phyloP scores from a whole-genome alignment of 2,329 filamentous ascomycete species.

The Microcyclospora tardicrescens region DNA sequence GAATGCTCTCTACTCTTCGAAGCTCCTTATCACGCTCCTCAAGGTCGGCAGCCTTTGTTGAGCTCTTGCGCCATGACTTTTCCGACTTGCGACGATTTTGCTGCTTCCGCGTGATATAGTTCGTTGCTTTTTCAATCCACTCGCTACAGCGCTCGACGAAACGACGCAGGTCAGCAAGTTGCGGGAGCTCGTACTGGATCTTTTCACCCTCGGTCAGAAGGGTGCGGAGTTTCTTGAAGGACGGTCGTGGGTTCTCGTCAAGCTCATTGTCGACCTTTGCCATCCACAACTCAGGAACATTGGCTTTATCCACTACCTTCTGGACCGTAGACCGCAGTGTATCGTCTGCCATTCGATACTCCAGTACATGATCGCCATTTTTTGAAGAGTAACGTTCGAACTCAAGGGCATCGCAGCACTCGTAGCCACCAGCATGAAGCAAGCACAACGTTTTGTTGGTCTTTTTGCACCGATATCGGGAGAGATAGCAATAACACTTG shows the following conservation, averaged over 20 bases:
- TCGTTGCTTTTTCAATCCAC: conserved; percentile 94
- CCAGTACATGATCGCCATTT: conserved; percentile 52
- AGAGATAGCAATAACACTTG: conserved; percentile 84
- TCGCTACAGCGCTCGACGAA: conserved; percentile 96
- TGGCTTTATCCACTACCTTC: conserved; percentile 76
- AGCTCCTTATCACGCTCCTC: conserved; percentile 76
- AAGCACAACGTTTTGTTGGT: conserved; percentile 74
- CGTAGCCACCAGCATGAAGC: conserved; percentile 62
- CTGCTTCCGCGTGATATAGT: conserved; percentile 93
- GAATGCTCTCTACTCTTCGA: conserved; percentile 79
- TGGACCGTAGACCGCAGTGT: conserved; percentile 52
- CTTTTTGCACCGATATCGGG: conserved; percentile 73
- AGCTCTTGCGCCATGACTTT: conserved; percentile 63
- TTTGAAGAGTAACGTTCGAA: conserved; percentile 49
- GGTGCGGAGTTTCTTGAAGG: conserved; percentile 71
- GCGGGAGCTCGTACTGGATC: conserved; percentile 79
- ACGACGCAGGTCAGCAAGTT: conserved; percentile 65
- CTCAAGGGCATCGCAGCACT: conserved; percentile 63
- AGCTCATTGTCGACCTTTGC: conserved; percentile 77
- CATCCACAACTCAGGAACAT: conserved; percentile 75
- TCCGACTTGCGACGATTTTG: conserved; percentile 94
- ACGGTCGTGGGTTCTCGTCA: conserved; percentile 70
- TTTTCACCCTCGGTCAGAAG: conserved; percentile 88
- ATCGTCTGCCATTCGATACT: conserved; percentile 65
- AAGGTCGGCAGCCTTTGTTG: conserved; percentile 56